Evolutionary conservation across 352 stramenopile genomes (phyloP).

Genomic region (Aphanomyces astaci): DNA sequence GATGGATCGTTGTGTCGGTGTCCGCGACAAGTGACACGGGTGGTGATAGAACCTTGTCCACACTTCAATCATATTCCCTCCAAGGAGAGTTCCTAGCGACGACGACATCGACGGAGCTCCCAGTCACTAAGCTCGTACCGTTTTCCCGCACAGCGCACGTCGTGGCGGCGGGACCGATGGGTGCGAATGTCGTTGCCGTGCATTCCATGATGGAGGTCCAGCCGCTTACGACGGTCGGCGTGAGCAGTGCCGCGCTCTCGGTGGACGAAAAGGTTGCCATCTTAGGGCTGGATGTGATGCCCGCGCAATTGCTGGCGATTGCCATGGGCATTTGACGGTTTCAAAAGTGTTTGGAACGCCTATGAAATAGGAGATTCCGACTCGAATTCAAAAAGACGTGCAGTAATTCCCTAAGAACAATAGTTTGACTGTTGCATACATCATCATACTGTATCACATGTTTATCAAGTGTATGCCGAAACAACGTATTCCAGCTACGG

Average conservation of each 20-base stretch:
- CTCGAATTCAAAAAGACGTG: too few species aligned
- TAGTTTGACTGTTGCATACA: too few species aligned
- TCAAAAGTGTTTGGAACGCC: not conserved
- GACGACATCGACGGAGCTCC: slow-evolving; percentile 29
- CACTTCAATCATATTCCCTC: slow-evolving; percentile 65
- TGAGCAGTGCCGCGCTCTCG: slow-evolving; percentile 55
- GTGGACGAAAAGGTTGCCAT: slow-evolving; percentile 66
- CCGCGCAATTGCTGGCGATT: slow-evolving; percentile 10
- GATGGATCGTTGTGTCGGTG: slow-evolving; percentile 53
- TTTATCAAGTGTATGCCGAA: too few species aligned
- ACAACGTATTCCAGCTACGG: too few species aligned
- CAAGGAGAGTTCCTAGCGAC: slow-evolving; percentile 55
- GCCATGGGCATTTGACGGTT: not conserved
- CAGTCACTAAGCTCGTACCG: slow-evolving; percentile 32
- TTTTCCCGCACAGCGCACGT: slow-evolving; percentile 13
- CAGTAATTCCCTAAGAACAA: too few species aligned
- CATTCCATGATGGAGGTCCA: slow-evolving; percentile 43
- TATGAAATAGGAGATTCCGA: too few species aligned
- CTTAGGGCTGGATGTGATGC: slow-evolving; percentile 41
- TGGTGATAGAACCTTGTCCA: slow-evolving; percentile 19
- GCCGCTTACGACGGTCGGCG: slow-evolving; percentile 38
- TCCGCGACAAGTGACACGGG: slow-evolving; percentile 44
- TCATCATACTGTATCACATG: too few species aligned
- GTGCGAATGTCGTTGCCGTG: slow-evolving; percentile 46
- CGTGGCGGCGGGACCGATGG: slow-evolving; percentile 40